Evolutionary conservation across 139 green algal genomes (phyloP).

Genomic region (Picochlorum sp.): DNA sequence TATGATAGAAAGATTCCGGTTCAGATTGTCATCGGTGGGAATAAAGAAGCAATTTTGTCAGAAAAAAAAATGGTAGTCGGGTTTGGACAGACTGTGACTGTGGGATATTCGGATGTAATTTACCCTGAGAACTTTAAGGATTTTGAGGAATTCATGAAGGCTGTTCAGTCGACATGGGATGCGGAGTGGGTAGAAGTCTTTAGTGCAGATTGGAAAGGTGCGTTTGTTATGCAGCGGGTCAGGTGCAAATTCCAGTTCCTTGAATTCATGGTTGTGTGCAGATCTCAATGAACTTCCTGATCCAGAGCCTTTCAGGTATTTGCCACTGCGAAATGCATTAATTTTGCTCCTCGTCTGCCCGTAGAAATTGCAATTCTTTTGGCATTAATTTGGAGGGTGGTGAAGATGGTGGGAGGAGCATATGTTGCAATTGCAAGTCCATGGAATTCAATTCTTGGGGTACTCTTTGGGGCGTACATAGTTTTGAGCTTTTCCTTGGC

Average conservation of each 20-base stretch:
- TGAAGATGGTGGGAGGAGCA: not conserved
- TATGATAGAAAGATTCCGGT: slow-evolving; percentile 64
- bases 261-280: not conserved
- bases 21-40: slow-evolving; percentile 58
- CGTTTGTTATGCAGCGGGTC: not conserved
- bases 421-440: not conserved
- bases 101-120: slow-evolving; percentile 38
- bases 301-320: not conserved
- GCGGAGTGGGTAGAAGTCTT: slow-evolving; percentile 44
- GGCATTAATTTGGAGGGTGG: not conserved
- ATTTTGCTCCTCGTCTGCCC: slow-evolving; percentile 1
- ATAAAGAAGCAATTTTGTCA: slow-evolving; percentile 57
- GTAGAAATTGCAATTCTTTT: not conserved
- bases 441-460: not conserved
- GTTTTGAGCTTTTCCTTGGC: slow-evolving; percentile 6
- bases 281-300: slow-evolving; percentile 6
- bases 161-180: slow-evolving; percentile 50
- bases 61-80: slow-evolving; percentile 13
- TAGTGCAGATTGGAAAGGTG: slow-evolving; percentile 3
- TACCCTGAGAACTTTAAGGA: slow-evolving; percentile 26
- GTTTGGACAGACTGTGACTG: slow-evolving; percentile 24
- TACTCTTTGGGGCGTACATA: not conserved
- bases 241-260: not conserved
- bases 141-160: slow-evolving; percentile 52
- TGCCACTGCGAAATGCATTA: not conserved